Evolutionary conservation across 495 filamentous ascomycete species (phyloP), one percentile per base, ranked within the genome.

Genomic region (Aspergillus bridgeri): DNA sequence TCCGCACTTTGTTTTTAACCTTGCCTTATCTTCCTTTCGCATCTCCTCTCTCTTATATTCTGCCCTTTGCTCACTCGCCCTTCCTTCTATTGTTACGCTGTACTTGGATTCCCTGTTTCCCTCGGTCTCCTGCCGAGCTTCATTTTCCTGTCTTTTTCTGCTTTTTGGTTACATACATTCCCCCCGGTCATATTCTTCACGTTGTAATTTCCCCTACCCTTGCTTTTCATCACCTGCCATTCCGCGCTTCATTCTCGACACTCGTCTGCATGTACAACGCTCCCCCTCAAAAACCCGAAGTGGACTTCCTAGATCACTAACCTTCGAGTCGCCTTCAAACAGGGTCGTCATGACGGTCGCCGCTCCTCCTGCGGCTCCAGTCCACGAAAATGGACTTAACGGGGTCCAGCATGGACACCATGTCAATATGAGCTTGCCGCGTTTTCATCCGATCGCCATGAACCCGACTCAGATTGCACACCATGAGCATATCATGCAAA

Each of bases 371-470:
- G 73, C 75, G 63, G 61, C 70, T 48, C 72, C 75, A 42, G 69
- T 69, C 53, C 68, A 69, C 42, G 73, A 76, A 42, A 68, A 66
- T 63, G 70, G 69, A 13, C 56, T 77, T 18, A 75, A 73, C 54
- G 67, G 69, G 38, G 53, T 47, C 44, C 46, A 59, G 27, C 64
- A 66, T 25, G 61, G 66, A 17, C 64, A 66, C 50, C 73, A 75
- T 68, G 58, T 71, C 51, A 67, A 63, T 25, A 69, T 70, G 63
- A 63, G 62, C 60, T 65, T 77, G 2, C 73, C 74, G 38, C 74
- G 76, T 38, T 78, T 78, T 48, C 75, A 77, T 51, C 74, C 76
- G 27, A 77, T 79, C 62, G 76, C 76, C 54, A 79, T 78, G 69
- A 79, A 79, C 58, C 74, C 76, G 13, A 72, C 69, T 51, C 69